These are phyloP conservation scores for Penicillium verrucosum DNA, from an alignment of 2,329 filamentous ascomycete genomes.

Conservation along the genomic window DNA sequence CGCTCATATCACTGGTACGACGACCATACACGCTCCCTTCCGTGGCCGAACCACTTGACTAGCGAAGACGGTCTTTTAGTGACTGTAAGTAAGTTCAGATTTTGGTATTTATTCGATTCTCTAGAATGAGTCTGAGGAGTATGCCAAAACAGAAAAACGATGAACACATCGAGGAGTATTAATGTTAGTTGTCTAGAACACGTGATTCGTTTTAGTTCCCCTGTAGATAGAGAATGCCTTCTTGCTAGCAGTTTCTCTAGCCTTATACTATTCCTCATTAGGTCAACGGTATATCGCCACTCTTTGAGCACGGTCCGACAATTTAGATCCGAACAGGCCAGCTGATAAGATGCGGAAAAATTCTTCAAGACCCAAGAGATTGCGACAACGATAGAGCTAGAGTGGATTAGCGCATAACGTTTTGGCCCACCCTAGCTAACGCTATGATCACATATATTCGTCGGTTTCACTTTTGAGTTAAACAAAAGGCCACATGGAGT, in stretches of 20 bases:
- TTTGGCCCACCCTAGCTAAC: neutral
- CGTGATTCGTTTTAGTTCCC: neutral
- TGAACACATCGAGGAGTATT: no score
- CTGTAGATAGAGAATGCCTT: no score
- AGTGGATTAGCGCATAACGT: conserved; percentile 6
- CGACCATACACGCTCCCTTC: neutral
- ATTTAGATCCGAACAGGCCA: neutral
- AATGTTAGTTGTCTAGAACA: neutral
- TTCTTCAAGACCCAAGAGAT: neutral
- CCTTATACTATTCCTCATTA: neutral
- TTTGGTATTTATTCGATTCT: neutral
- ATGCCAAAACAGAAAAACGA: neutral
- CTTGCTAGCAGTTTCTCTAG: neutral
- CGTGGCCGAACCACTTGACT: neutral
- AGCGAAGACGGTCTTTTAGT: neutral
- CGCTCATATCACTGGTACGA: no score
- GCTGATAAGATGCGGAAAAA: neutral
- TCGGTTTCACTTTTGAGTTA: neutral
- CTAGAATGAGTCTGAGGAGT: neutral
- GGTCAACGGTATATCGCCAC: neutral
- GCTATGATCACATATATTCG: neutral
- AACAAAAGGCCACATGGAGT: neutral
- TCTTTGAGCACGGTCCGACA: neutral
- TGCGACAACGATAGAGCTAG: neutral
- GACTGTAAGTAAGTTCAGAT: neutral